phyloP scores from a whole-genome alignment of 768 basidiomycete species.

The Pseudohyphozyma bogoriensis region DNA sequence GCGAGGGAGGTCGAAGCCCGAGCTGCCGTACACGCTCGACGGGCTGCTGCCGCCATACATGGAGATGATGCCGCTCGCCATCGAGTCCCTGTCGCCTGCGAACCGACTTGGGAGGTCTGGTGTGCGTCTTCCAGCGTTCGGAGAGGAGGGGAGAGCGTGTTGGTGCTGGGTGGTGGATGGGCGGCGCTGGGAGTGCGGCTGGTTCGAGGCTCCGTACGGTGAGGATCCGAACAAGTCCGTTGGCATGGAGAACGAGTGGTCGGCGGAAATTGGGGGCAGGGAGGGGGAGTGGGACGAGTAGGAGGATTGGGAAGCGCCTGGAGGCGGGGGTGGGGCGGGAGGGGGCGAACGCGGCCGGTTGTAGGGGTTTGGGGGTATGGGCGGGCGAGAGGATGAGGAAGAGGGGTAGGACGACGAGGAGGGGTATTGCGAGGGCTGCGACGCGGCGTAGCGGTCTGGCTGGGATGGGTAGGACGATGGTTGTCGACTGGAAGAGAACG shows the following conservation, averaged over 20 bases:
- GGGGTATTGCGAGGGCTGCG: not conserved
- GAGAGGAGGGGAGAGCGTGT: too few relatives aligned
- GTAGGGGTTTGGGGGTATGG: constrained; percentile 8
- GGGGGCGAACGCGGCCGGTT: too few relatives aligned
- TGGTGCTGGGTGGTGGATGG: too few relatives aligned
- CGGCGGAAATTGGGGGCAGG: not conserved
- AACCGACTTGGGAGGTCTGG: too few relatives aligned
- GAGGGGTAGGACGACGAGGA: not conserved
- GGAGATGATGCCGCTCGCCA: constrained; percentile 11
- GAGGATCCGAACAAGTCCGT: too few relatives aligned
- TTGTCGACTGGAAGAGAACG: too few relatives aligned
- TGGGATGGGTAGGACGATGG: not conserved
- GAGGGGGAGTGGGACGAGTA: not conserved
- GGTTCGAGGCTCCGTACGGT: too few relatives aligned
- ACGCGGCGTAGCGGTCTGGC: not conserved
- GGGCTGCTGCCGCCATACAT: constrained; percentile 4
- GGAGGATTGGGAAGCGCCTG: too few relatives aligned
- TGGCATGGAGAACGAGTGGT: too few relatives aligned
- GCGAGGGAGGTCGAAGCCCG: not conserved
- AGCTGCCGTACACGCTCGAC: not conserved
- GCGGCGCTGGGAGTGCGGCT: too few relatives aligned
- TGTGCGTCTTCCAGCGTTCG: too few relatives aligned
- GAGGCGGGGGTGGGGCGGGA: not conserved
- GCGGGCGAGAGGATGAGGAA: not conserved
- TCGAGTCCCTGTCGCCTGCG: not conserved